Percentiles rank a stretch among this genome's conserved stretches.
These are phyloP conservation scores for Fraxinus latifolia DNA, from an alignment of 305 asterid genomes.

Conservation along the genomic window DNA sequence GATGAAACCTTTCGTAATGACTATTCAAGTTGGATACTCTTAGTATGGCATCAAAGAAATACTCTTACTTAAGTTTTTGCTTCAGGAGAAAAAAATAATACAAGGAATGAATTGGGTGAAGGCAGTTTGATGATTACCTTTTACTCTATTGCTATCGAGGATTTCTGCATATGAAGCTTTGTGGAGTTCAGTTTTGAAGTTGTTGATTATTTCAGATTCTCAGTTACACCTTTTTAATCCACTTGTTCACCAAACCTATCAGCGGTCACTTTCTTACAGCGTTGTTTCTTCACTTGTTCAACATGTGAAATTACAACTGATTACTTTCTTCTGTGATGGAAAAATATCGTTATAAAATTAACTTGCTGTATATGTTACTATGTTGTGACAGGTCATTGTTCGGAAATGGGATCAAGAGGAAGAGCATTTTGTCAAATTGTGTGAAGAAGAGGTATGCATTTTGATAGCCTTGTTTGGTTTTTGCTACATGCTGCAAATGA, in stretches of 20 bases:
- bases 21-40: neutral
- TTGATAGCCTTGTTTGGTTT: slow-evolving; percentile 12
- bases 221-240: neutral
- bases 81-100: neutral
- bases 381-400: slow-evolving; percentile 59
- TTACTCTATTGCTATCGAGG: neutral
- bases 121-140: neutral
- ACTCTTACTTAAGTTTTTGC: neutral
- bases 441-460: slow-evolving; percentile 69
- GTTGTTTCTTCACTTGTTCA: neutral
- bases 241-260: slow-evolving; percentile 6
- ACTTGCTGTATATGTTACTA: slow-evolving; percentile 8
- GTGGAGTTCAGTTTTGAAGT: neutral
- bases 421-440: slow-evolving; percentile 59
- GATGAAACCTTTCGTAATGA: neutral
- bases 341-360: slow-evolving; percentile 1
- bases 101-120: neutral
- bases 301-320: neutral
- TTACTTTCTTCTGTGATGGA: neutral
- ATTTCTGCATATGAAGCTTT: neutral
- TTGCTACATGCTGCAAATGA: slow-evolving; percentile 12
- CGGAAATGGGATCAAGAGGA: slow-evolving; percentile 75
- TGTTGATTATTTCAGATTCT: slow-evolving; percentile 6
- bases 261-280: neutral
- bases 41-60: neutral